These are phyloP conservation scores for Solanum arcanum DNA, from an alignment of 257 asterid genomes.

Conservation along the genomic window DNA sequence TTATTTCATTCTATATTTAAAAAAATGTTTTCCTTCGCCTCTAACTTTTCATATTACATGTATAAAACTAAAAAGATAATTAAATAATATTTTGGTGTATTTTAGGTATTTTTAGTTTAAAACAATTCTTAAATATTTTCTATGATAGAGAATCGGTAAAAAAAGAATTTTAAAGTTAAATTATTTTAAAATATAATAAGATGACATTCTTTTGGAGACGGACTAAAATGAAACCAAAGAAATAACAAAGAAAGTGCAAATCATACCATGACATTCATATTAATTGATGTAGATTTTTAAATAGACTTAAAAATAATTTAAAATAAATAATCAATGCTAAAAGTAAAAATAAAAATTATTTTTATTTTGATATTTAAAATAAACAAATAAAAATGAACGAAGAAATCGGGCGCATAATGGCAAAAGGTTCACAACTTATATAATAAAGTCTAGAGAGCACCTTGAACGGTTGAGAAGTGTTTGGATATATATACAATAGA, in stretches of 20 bases:
- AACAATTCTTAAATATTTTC: no score
- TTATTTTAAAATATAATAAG: no score
- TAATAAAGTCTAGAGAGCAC: conserved; percentile 14
- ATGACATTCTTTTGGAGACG: no score
- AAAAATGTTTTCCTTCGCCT: neutral
- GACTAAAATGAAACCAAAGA: neutral
- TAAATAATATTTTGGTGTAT: no score
- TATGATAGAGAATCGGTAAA: no score
- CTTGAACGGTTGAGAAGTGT: conserved; percentile 36
- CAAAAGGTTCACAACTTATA: neutral
- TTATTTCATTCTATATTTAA: neutral
- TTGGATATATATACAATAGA: conserved; percentile 1
- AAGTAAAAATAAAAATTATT: neutral
- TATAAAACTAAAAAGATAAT: no score
- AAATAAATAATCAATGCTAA: neutral
- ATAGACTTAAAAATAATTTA: neutral
- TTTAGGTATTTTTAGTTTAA: no score
- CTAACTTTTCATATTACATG: no score
- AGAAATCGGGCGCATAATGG: neutral
- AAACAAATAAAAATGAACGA: neutral
- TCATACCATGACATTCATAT: neutral
- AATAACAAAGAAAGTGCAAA: neutral
- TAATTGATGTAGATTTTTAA: neutral
- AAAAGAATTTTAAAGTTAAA: no score
- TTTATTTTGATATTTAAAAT: neutral